A percentile compares a stretch with the other conserved stretches of the same genome.
These are phyloP conservation scores for Penstemon barbatus DNA, from an alignment of 257 asterid genomes.

Conservation along the genomic window DNA sequence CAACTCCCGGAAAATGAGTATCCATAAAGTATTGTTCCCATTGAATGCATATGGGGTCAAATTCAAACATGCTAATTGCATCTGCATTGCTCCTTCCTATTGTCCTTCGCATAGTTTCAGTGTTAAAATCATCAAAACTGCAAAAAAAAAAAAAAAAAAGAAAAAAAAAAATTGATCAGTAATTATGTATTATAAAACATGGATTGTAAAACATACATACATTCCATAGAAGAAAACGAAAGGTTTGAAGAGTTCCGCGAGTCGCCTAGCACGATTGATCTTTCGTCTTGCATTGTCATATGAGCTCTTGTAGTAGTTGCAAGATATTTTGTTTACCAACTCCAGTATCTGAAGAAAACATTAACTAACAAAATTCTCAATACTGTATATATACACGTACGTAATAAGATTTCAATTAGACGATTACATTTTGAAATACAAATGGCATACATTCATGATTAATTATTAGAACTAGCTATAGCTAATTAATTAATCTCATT, in stretches of 20 bases:
- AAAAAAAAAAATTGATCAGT: background rate
- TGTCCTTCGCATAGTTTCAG: slow-evolving; percentile 4
- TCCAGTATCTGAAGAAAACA: slow-evolving; percentile 12
- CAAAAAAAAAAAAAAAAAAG: too few species aligned
- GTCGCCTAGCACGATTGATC: background rate
- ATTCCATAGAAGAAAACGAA: background rate
- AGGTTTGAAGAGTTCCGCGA: slow-evolving; percentile 20
- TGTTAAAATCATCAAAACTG: slow-evolving; percentile 20
- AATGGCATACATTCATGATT: too few species aligned
- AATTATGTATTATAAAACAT: background rate
- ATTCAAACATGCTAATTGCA: too few species aligned
- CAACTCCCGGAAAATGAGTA: background rate
- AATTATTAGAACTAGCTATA: too few species aligned
- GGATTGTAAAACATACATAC: background rate
- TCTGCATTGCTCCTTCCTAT: background rate
- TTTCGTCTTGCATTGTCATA: background rate
- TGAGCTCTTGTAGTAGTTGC: background rate
- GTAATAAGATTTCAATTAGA: too few species aligned
- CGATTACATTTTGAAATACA: too few species aligned
- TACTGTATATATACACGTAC: too few species aligned
- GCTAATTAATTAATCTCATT: too few species aligned
- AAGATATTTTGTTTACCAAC: slow-evolving; percentile 10
- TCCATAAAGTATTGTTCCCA: slow-evolving; percentile 24
- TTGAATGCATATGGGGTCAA: background rate
- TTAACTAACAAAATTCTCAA: too few species aligned